Base-by-base conservation (phyloP, 495 filamentous ascomycete genomes). In the Penicillium longicatenatum region DNA sequence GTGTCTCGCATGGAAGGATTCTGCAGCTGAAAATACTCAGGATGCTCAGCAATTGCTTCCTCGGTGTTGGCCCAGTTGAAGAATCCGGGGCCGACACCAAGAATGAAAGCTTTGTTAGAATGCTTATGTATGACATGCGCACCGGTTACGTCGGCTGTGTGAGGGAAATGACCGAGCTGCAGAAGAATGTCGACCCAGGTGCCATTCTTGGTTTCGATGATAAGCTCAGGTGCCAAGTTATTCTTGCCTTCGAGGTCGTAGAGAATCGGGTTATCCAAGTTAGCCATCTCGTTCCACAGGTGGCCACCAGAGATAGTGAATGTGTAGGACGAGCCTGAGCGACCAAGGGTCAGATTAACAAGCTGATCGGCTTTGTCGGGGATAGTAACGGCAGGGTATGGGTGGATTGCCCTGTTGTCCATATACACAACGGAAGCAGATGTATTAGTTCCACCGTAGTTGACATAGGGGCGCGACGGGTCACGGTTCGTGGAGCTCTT, bases 81-180 rank as follows among this genome's bases (percentile, higher is more conserved):
- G 0, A 41, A 52, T 0, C 79, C 79, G 0, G n/a, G 44, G 9
- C 74, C 79, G 26, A 50, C 39, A 8, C 81, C 50, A 14, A 52
- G 35, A n/a, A 52, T 42, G 20, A 41, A 82, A 30, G 64, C 74
- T 58, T 81, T 81, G 67, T 76, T 83, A 47, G 72, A 73, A 65
- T 84, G 81, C 65, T 84, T 84, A 72, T 84, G 81, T 53, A 84
- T 78, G 0, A 76, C 73, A 55, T 84, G 82, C 19, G 75, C 62
- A 12, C 64, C 57, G 49, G 61, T 45, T 12, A 71, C 24, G 14
- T 39, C 1, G 50, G 44, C 62, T 10, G 54, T 63, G 17, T 57
- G 55, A 16, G 60, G 61, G 41, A 54, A 29, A 17, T 44, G 42
- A 42, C 51, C 55, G 0, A 57, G 30, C 31, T 72, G 62, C 41